A percentile compares a stretch with the other conserved stretches of the same genome.
Conservation (phyloP, 129 eudicot genomes). For the Pseudognaphalium luteoalbum region DNA sequence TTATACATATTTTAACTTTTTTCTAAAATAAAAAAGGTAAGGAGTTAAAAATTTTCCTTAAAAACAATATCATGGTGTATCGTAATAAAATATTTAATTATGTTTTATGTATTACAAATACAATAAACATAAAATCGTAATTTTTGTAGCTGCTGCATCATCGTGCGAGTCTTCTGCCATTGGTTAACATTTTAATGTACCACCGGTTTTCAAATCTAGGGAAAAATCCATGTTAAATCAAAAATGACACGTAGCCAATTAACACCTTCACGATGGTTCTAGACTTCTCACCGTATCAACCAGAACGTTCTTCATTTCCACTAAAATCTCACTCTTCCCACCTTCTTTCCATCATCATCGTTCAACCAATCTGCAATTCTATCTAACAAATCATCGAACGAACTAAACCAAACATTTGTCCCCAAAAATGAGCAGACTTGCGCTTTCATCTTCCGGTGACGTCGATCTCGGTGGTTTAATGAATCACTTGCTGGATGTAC, state of each 20-base stretch:
- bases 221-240: no score
- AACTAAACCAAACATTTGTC: neutral
- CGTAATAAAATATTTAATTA: no score
- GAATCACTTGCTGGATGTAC: constrained; percentile 47
- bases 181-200: no score
- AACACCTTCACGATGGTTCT: constrained; percentile 31
- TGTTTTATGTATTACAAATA: no score
- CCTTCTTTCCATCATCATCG: neutral
- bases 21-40: no score
- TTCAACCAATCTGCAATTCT: neutral
- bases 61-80: no score
- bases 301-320: constrained; percentile 34
- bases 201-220: no score
- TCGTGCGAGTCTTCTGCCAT: no score
- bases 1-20: no score
- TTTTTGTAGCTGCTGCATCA: no score
- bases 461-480: constrained; percentile 33
- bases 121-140: no score
- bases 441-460: constrained; percentile 25
- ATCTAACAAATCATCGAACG: neutral
- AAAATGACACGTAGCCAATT: neutral
- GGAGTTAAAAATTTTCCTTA: no score
- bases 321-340: constrained; percentile 10
- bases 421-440: constrained; percentile 40
- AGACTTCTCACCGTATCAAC: constrained; percentile 34